These are phyloP conservation scores for Mycosphaerella arachidis DNA, from an alignment of 2,329 filamentous ascomycete genomes.

Conservation along the genomic window DNA sequence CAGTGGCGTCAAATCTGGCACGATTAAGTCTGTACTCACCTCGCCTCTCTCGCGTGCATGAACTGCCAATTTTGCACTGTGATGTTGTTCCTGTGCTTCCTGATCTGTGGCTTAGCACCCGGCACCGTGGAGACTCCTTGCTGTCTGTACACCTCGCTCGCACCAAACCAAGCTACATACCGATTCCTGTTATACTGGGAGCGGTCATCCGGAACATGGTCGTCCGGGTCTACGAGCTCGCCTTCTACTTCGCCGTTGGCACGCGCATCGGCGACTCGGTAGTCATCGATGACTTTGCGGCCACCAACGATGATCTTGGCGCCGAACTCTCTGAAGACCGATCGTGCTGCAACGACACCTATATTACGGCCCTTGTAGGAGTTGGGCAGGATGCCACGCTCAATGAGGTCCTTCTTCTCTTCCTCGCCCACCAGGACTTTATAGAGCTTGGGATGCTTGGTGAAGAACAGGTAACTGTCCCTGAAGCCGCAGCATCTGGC, in stretches of 20 bases:
- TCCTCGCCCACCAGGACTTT: conserved; percentile 98
- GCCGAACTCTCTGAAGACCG: conserved; percentile 95
- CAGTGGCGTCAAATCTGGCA: not conserved
- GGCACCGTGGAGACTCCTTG: conserved; percentile 39
- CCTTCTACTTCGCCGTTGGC: conserved; percentile 79
- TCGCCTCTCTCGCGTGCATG: conserved; percentile 86
- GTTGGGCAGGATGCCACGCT: conserved; percentile 90
- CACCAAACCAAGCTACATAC: conserved; percentile 97
- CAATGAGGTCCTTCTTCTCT: conserved; percentile 96
- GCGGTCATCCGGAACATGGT: conserved; percentile 67
- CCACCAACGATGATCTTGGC: conserved; percentile 91
- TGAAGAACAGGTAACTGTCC: conserved; percentile 98
- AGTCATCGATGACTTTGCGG: conserved; percentile 81
- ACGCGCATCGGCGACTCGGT: conserved; percentile 70
- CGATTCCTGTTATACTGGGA: conserved; percentile 98
- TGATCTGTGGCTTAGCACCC: conserved; percentile 65
- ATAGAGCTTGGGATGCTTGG: conserved; percentile 91
- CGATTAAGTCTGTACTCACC: conserved; percentile 51
- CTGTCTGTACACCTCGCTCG: conserved; percentile 93
- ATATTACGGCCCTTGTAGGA: conserved; percentile 98
- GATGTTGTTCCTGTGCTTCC: conserved; percentile 81
- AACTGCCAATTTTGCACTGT: conserved; percentile 96
- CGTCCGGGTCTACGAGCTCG: conserved; percentile 84
- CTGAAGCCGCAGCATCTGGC: conserved; percentile 94
- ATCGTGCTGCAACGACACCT: conserved; percentile 91